Conservation (phyloP, 768 basidiomycete genomes). For the Pleurotus pulmonarius region DNA sequence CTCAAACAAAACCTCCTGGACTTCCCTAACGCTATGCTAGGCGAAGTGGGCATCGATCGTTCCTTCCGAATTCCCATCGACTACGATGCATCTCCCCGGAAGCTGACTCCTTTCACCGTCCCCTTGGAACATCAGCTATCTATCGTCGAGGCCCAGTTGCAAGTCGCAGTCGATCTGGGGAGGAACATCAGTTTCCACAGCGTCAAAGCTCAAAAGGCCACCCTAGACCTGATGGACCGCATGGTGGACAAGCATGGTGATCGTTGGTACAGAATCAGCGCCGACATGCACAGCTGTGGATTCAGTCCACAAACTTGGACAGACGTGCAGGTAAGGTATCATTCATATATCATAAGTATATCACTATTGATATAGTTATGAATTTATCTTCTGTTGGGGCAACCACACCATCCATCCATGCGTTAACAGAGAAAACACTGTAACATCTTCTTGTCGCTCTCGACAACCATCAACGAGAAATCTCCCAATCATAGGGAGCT, state of each 20-base stretch:
- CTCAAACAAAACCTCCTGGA: constrained; percentile 56
- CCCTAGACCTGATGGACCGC: constrained; percentile 57
- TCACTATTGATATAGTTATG: no score
- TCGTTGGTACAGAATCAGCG: constrained; percentile 62
- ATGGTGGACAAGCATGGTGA: constrained; percentile 57
- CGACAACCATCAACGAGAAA: constrained; percentile 78
- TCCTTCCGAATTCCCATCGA: constrained; percentile 69
- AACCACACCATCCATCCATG: neutral
- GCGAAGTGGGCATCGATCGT: constrained; percentile 91
- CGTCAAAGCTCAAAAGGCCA: constrained; percentile 71
- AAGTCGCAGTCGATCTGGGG: constrained; percentile 74
- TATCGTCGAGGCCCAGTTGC: constrained; percentile 81
- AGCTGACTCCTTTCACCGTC: constrained; percentile 73
- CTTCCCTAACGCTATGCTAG: constrained; percentile 77
- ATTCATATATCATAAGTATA: neutral
- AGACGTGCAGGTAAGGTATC: constrained; percentile 61
- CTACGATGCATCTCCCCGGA: constrained; percentile 42
- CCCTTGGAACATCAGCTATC: constrained; percentile 78
- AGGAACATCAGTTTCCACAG: constrained; percentile 87
- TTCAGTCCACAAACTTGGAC: constrained; percentile 74
- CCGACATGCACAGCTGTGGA: constrained; percentile 91
- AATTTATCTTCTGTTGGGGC: no score
- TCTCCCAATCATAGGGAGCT: constrained; percentile 61
- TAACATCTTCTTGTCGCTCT: constrained; percentile 86
- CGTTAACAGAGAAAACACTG: constrained; percentile 53